Conservation (phyloP, 1,284 basidiomycete genomes). For the Cutaneotrichosporon sp. region DNA sequence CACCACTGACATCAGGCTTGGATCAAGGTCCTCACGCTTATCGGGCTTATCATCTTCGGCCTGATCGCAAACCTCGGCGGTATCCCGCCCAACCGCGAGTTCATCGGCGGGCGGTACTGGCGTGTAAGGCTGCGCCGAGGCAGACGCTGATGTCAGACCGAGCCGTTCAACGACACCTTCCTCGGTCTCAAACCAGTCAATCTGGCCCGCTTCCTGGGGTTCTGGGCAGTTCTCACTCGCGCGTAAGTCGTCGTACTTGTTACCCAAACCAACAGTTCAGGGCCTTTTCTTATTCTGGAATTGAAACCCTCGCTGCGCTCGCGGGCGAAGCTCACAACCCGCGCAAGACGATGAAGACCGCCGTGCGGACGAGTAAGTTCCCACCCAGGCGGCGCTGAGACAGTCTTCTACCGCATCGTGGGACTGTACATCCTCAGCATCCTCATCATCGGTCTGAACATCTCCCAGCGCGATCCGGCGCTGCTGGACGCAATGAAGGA, state of each 20-base stretch:
- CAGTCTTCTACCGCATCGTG: slow-evolving; percentile 64
- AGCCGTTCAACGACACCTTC: slow-evolving; percentile 47
- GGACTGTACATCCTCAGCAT: slow-evolving; percentile 54
- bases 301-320: slow-evolving; percentile 48
- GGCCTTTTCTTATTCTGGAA: slow-evolving; percentile 37
- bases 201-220: slow-evolving; percentile 55
- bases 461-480: slow-evolving; percentile 49
- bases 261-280: slow-evolving; percentile 8
- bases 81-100: slow-evolving; percentile 55
- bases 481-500: slow-evolving; percentile 55
- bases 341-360: slow-evolving; percentile 64
- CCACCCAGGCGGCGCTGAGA: no score
- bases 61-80: slow-evolving; percentile 68
- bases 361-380: slow-evolving; percentile 53
- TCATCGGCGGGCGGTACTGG: slow-evolving; percentile 56
- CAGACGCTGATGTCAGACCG: no score
- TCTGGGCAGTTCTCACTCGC: slow-evolving; percentile 56
- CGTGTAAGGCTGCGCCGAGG: no score
- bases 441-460: slow-evolving; percentile 26
- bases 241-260: background rate
- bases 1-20: no score
- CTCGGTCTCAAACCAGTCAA: slow-evolving; percentile 15
- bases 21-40: slow-evolving; percentile 66
- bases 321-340: slow-evolving; percentile 56
- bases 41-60: slow-evolving; percentile 55